A percentile compares a stretch with the other conserved stretches of the same genome.
phyloP scores from a whole-genome alignment of 139 green algal species.

The Closterium sp. region DNA sequence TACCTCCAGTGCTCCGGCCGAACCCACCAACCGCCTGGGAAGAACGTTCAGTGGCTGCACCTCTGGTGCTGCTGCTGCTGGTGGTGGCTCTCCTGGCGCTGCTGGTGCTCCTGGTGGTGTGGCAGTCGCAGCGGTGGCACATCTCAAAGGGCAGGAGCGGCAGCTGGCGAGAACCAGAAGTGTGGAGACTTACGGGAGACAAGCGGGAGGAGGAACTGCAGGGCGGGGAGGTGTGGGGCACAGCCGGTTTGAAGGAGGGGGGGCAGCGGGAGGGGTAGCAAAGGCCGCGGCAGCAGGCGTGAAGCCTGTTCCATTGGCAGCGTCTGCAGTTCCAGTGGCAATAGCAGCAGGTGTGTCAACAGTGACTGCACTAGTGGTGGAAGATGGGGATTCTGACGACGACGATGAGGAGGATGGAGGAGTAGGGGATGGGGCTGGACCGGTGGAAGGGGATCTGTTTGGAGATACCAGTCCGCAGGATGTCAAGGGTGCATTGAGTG shows the following conservation, averaged over 20 bases:
- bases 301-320: not conserved
- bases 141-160: not conserved
- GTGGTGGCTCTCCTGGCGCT: not conserved
- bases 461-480: no score
- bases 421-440: not conserved
- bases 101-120: not conserved
- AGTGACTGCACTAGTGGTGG: not conserved
- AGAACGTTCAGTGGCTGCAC: not conserved
- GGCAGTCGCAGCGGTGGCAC: not conserved
- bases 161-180: not conserved
- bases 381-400: not conserved
- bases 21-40: not conserved
- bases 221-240: not conserved
- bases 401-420: not conserved
- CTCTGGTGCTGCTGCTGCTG: not conserved
- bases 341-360: not conserved
- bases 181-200: not conserved
- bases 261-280: not conserved
- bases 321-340: not conserved
- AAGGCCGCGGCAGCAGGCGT: not conserved
- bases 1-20: not conserved
- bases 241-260: not conserved
- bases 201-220: not conserved
- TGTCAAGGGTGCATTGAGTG: no score
- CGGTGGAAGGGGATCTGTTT: not conserved